phyloP scores from a whole-genome alignment of 2,329 filamentous ascomycete genomes.

The Stylonectria norvegica region DNA sequence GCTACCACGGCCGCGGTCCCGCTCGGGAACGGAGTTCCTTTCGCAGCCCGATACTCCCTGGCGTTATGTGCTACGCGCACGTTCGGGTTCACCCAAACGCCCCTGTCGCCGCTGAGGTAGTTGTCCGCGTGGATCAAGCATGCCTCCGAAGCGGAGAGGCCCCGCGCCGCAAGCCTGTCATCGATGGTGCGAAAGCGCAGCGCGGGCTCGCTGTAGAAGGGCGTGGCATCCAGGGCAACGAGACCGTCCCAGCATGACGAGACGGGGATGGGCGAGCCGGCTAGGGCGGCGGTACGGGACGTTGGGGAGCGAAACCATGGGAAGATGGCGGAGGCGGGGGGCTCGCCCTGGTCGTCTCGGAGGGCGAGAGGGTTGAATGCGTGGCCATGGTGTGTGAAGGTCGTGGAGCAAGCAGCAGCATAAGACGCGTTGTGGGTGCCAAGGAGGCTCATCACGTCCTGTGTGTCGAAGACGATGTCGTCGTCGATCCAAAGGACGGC shows the following conservation, averaged over 20 bases:
- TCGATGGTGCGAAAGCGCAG: neutral
- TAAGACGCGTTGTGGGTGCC: neutral
- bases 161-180: neutral
- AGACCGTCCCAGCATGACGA: conserved; percentile 45
- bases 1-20: neutral
- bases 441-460: neutral
- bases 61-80: conserved; percentile 1
- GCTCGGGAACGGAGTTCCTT: neutral
- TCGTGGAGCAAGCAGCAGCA: neutral
- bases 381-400: too few relatives aligned
- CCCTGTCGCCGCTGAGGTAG: neutral
- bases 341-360: conserved; percentile 51
- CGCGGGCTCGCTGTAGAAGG: conserved; percentile 1
- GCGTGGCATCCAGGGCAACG: conserved; percentile 33
- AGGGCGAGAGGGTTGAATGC: neutral
- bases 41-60: neutral
- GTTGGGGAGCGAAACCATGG: conserved; percentile 53
- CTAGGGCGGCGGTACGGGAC: conserved; percentile 37
- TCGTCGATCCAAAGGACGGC: conserved; percentile 1
- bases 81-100: conserved; percentile 1
- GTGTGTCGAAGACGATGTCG: neutral
- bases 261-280: neutral
- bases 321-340: conserved; percentile 51
- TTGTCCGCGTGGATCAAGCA: conserved; percentile 2
- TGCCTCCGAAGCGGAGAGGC: neutral